phyloP scores from a whole-genome alignment of 495 filamentous ascomycete species.

The Aspergillus heteromorphus region DNA sequence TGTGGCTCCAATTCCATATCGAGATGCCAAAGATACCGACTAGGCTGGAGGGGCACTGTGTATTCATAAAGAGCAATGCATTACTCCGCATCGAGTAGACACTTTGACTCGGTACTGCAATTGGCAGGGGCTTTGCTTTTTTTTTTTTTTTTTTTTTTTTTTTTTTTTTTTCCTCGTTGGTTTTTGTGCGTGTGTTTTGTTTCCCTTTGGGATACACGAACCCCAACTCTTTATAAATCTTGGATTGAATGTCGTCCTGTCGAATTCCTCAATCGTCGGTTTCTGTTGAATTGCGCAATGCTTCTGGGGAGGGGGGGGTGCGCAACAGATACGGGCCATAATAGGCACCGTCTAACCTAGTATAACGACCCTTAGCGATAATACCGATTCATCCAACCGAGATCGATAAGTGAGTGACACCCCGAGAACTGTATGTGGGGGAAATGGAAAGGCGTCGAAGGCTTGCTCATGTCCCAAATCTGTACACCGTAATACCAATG shows the following conservation, averaged over 20 bases:
- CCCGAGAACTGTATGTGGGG: slow-evolving; percentile 8
- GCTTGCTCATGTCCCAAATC: not conserved
- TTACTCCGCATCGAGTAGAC: too few species aligned
- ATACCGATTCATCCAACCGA: slow-evolving; percentile 4
- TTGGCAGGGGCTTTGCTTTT: too few species aligned
- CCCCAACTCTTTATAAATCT: too few species aligned
- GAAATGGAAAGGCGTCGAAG: not conserved
- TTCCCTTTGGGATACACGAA: too few species aligned
- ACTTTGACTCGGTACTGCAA: too few species aligned
- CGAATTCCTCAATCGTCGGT: too few species aligned
- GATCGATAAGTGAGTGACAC: slow-evolving; percentile 6
- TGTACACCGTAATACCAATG: slow-evolving; percentile 1
- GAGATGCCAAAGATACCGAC: not conserved
- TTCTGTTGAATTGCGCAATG: not conserved
- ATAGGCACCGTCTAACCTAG: slow-evolving; percentile 1
- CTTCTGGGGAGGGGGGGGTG: not conserved
- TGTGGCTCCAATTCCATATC: slow-evolving; percentile 22
- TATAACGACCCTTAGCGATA: not conserved
- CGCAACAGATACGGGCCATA: slow-evolving; percentile 10
- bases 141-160: too few species aligned
- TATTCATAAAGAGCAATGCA: too few species aligned
- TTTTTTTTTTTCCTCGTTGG: too few species aligned
- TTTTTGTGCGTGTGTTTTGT: too few species aligned
- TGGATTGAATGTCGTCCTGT: too few species aligned
- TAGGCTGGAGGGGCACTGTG: not conserved